phyloP scores from a whole-genome alignment of 2,329 filamentous ascomycete genomes.

The Arthrobotrys iridis region DNA sequence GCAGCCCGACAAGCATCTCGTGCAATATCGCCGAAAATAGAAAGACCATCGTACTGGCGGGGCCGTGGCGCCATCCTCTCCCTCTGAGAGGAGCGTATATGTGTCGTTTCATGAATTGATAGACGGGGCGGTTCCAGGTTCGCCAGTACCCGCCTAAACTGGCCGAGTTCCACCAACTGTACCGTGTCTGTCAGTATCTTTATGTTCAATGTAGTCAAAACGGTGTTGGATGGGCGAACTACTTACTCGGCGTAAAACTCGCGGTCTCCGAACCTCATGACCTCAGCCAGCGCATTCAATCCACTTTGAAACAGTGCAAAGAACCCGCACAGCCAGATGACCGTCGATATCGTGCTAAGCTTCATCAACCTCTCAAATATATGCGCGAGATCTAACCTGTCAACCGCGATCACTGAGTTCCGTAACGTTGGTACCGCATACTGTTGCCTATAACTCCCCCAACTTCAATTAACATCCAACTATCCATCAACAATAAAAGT shows the following conservation, averaged over 20 bases:
- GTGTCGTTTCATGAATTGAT: constrained; percentile 94
- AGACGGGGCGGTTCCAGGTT: constrained; percentile 97
- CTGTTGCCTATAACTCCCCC: constrained; percentile 67
- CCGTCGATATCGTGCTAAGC: constrained; percentile 89
- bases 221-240: not conserved
- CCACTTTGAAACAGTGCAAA: constrained; percentile 95
- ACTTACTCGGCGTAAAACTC: constrained; percentile 84
- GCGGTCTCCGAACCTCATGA: constrained; percentile 88
- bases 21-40: constrained; percentile 87
- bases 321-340: constrained; percentile 87
- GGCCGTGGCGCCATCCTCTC: constrained; percentile 76
- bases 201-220: not conserved
- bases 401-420: constrained; percentile 90
- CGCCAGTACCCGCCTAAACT: constrained; percentile 87
- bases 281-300: constrained; percentile 88
- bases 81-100: constrained; percentile 89
- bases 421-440: constrained; percentile 89
- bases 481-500: not conserved
- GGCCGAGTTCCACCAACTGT: constrained; percentile 88
- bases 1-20: constrained; percentile 90
- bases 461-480: not conserved
- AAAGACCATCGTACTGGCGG: constrained; percentile 84
- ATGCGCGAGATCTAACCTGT: constrained; percentile 78
- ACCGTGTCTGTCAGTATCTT: not conserved
- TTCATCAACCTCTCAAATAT: constrained; percentile 93